Conservation (phyloP, 2,329 filamentous ascomycete species). For the Penicillium sp. region DNA sequence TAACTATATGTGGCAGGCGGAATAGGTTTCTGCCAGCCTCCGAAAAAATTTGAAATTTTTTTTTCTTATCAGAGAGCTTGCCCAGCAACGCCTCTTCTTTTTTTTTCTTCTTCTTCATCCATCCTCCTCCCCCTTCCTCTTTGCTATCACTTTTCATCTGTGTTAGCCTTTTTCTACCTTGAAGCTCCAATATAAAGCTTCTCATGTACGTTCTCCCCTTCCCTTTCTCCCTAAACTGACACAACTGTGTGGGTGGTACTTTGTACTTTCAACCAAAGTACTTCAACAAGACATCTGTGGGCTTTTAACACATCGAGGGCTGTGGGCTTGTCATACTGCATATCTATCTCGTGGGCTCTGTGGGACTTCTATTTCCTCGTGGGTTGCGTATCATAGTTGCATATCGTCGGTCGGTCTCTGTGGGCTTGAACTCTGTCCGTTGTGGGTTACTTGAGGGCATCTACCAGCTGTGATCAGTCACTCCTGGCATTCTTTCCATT, state of each 20-base stretch:
- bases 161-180: slow-evolving; percentile 13
- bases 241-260: slow-evolving; percentile 35
- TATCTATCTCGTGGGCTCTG: slow-evolving; percentile 43
- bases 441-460: slow-evolving; percentile 44
- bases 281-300: slow-evolving; percentile 39
- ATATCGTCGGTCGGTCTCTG: slow-evolving; percentile 44
- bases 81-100: slow-evolving; percentile 22
- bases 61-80: slow-evolving; percentile 31
- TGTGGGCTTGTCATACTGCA: slow-evolving; percentile 44
- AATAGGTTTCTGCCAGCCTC: slow-evolving; percentile 26
- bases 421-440: slow-evolving; percentile 45
- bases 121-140: slow-evolving; percentile 13
- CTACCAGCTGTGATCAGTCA: slow-evolving; percentile 35
- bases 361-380: slow-evolving; percentile 36
- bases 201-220: slow-evolving; percentile 13
- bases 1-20: slow-evolving; percentile 5
- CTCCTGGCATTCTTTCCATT: slow-evolving; percentile 27
- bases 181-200: slow-evolving; percentile 7
- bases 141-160: slow-evolving; percentile 13
- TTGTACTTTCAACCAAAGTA: slow-evolving; percentile 25
- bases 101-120: slow-evolving; percentile 23
- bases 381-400: slow-evolving; percentile 44
- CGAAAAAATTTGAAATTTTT: slow-evolving; percentile 26
- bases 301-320: slow-evolving; percentile 41
- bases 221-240: slow-evolving; percentile 28